Percentiles rank a stretch among this genome's conserved stretches.
Evolutionary conservation across 768 basidiomycete species (phyloP).

Genomic region (Rubroboletus pulcherrimus): DNA sequence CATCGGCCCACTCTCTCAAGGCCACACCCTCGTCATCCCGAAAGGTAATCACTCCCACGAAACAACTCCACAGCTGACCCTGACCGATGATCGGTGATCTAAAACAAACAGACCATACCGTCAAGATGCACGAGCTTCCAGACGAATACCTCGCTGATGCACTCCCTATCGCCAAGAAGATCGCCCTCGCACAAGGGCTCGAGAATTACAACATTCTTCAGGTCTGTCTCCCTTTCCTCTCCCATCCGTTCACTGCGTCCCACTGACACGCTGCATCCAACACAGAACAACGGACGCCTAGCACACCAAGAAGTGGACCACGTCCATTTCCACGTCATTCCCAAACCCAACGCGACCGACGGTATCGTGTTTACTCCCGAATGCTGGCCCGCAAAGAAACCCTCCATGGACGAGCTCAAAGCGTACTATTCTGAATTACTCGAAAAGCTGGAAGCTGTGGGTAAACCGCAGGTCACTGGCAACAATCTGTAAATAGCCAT

Average conservation of each 20-base stretch:
- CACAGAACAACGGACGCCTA: constrained; percentile 63
- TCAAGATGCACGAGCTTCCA: constrained; percentile 82
- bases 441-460: constrained; percentile 12
- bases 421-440: constrained; percentile 18
- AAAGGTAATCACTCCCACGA: constrained; percentile 57
- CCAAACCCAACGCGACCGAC: constrained; percentile 69
- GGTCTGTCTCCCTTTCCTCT: constrained; percentile 27
- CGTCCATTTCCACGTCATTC: constrained; percentile 93
- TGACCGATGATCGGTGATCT: background rate
- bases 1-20: constrained; percentile 84
- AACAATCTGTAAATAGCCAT: background rate
- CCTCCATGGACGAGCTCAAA: constrained; percentile 22
- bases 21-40: constrained; percentile 89
- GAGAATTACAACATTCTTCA: constrained; percentile 87
- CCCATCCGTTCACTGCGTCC: too few relatives aligned
- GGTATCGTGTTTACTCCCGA: constrained; percentile 62
- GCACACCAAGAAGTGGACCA: constrained; percentile 76
- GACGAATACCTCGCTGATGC: constrained; percentile 79
- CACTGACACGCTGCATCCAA: background rate
- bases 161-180: constrained; percentile 82
- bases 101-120: constrained; percentile 63
- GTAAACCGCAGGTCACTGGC: constrained; percentile 20
- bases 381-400: constrained; percentile 49
- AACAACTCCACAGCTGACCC: too few relatives aligned
- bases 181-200: constrained; percentile 68